Conservation (phyloP, 805 yeast genomes). For the Candida xyloterini region DNA sequence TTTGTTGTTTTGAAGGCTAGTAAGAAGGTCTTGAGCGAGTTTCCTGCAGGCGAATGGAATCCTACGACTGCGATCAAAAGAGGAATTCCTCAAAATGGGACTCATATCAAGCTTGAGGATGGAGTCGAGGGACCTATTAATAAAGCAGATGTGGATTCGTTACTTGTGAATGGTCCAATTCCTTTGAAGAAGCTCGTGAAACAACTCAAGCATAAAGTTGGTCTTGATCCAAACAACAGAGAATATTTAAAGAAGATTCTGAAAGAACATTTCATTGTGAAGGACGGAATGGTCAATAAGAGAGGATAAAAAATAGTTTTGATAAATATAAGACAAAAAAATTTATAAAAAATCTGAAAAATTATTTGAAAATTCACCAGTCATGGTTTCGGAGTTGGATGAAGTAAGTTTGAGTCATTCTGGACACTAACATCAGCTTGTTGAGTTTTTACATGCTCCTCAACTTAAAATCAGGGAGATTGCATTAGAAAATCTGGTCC, state of each 20-base stretch:
- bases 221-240: conserved; percentile 61
- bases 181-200: conserved; percentile 54
- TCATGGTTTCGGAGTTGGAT: conserved; percentile 51
- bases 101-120: conserved; percentile 24
- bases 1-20: conserved; percentile 64
- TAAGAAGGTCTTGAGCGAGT: conserved; percentile 53
- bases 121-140: conserved; percentile 45
- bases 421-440: conserved; percentile 41
- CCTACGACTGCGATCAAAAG: conserved; percentile 46
- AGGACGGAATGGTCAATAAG: conserved; percentile 31
- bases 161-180: conserved; percentile 55
- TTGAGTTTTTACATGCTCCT: conserved; percentile 76
- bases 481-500: conserved; percentile 81
- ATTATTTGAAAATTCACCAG: background rate
- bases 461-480: conserved; percentile 77
- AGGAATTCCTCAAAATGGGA: conserved; percentile 17
- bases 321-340: conserved; percentile 1
- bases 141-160: conserved; percentile 65
- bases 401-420: conserved; percentile 35
- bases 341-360: background rate
- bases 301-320: conserved; percentile 9
- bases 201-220: conserved; percentile 59
- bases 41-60: conserved; percentile 85
- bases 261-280: conserved; percentile 29
- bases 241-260: conserved; percentile 47